phyloP scores from a whole-genome alignment of 352 stramenopile species.

The Pythium chondricola region DNA sequence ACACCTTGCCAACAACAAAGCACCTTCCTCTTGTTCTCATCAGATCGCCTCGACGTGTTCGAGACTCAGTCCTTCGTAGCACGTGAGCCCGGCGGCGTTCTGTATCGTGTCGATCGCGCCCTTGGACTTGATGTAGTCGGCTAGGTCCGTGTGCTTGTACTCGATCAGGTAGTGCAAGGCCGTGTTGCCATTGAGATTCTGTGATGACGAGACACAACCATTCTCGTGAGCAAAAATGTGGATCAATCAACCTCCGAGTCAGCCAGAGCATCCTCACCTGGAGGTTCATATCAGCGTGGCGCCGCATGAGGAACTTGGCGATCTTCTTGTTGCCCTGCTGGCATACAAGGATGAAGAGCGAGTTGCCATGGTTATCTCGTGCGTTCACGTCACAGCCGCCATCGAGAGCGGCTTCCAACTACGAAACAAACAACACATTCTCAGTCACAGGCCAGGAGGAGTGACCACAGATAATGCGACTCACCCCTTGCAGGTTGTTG shows the following conservation, averaged over 20 bases:
- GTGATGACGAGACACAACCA: background rate
- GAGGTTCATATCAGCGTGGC: constrained; percentile 90
- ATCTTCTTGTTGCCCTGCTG: constrained; percentile 95
- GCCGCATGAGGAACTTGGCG: constrained; percentile 91
- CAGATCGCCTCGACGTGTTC: constrained; percentile 42
- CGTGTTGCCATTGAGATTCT: constrained; percentile 95
- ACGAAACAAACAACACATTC: background rate
- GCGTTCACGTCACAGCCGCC: constrained; percentile 85
- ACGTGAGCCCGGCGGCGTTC: constrained; percentile 90
- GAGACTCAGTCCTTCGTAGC: constrained; percentile 90
- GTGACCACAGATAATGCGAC: constrained; percentile 4
- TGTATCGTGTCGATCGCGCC: constrained; percentile 89
- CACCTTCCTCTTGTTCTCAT: constrained; percentile 1
- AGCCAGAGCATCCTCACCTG: constrained; percentile 27
- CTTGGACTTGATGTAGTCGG: constrained; percentile 93
- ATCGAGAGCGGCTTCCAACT: constrained; percentile 87
- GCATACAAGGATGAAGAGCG: constrained; percentile 92
- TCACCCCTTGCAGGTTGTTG: constrained; percentile 75
- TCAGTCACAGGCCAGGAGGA: too few relatives aligned
- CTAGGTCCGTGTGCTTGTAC: constrained; percentile 89
- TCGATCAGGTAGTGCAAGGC: constrained; percentile 94
- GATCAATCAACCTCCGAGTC: background rate
- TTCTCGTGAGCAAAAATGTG: background rate
- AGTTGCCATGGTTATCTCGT: constrained; percentile 93
- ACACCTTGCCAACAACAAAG: background rate